A percentile compares a stretch with the other conserved stretches of the same genome.
These are phyloP conservation scores for Talinum fruticosum DNA, from an alignment of 148 eudicot species.

Conservation along the genomic window DNA sequence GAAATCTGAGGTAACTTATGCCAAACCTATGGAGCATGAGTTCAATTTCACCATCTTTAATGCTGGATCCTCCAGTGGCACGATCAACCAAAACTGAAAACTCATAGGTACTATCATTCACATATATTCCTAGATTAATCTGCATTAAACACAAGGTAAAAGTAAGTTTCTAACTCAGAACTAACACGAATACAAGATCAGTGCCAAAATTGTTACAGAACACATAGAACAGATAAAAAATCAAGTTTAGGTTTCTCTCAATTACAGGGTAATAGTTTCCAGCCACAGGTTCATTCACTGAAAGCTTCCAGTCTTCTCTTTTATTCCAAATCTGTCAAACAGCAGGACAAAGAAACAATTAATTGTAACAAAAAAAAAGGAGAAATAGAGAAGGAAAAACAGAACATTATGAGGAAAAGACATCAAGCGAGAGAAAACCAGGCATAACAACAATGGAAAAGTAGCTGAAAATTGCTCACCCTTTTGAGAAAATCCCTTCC, in stretches of 20 bases:
- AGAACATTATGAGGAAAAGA: not conserved
- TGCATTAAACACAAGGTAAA: constrained; percentile 28
- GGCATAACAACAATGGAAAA: not conserved
- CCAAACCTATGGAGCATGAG: constrained; percentile 82
- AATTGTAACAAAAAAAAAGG: not conserved
- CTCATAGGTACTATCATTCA: constrained; percentile 56
- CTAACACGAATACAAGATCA: not conserved
- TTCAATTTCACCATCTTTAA: constrained; percentile 76
- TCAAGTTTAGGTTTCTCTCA: not conserved
- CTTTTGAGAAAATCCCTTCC: constrained; percentile 87
- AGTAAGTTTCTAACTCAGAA: not conserved
- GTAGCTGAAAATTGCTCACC: constrained; percentile 32
- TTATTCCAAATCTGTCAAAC: constrained; percentile 63
- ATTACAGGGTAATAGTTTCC: constrained; percentile 92
- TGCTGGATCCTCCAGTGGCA: constrained; percentile 83
- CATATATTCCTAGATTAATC: constrained; percentile 81
- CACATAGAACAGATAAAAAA: not conserved
- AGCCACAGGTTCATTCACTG: constrained; percentile 68
- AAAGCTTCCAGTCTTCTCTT: constrained; percentile 77
- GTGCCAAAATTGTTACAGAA: not conserved
- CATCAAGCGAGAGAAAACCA: not conserved
- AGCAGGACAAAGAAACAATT: too few species aligned
- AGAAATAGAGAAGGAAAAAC: not conserved
- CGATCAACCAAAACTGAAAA: constrained; percentile 89
- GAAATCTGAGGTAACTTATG: constrained; percentile 1